phyloP scores from a whole-genome alignment of 176 grass and related monocot genomes.

The Pontederia crassipes region DNA sequence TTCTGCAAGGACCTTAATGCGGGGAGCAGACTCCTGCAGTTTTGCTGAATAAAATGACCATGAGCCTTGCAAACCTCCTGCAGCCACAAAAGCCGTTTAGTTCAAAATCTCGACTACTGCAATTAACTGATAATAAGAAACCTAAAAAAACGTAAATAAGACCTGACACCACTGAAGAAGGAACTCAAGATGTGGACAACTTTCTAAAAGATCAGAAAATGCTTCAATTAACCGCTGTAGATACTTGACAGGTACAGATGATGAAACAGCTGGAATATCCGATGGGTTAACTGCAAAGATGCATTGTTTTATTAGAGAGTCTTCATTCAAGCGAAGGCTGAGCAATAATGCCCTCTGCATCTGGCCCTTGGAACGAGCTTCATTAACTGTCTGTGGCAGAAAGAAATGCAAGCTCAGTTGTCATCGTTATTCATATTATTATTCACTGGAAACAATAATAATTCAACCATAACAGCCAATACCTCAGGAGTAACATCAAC shows the following conservation, averaged over 20 bases:
- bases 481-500: constrained; percentile 95
- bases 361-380: constrained; percentile 65
- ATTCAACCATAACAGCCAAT: constrained; percentile 12
- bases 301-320: constrained; percentile 84
- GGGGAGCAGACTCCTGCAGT: constrained; percentile 75
- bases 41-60: constrained; percentile 79
- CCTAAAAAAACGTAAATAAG: not conserved
- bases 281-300: constrained; percentile 74
- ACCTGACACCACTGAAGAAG: constrained; percentile 88
- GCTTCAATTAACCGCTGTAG: constrained; percentile 80
- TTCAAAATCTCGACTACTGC: not conserved
- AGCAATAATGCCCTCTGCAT: constrained; percentile 76
- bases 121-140: not conserved
- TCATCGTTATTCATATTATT: not conserved
- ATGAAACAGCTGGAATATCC: constrained; percentile 45
- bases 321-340: constrained; percentile 79
- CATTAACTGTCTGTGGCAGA: constrained; percentile 60
- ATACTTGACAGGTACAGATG: constrained; percentile 58
- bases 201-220: constrained; percentile 74
- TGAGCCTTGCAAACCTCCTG: constrained; percentile 90
- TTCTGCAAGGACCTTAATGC: constrained; percentile 79
- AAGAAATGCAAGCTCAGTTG: constrained; percentile 11
- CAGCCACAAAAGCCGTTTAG: constrained; percentile 11
- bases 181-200: constrained; percentile 87
- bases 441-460: not conserved